Conservation (phyloP, 2,329 filamentous ascomycete species). For the Paraconiothyrium brasiliense region DNA sequence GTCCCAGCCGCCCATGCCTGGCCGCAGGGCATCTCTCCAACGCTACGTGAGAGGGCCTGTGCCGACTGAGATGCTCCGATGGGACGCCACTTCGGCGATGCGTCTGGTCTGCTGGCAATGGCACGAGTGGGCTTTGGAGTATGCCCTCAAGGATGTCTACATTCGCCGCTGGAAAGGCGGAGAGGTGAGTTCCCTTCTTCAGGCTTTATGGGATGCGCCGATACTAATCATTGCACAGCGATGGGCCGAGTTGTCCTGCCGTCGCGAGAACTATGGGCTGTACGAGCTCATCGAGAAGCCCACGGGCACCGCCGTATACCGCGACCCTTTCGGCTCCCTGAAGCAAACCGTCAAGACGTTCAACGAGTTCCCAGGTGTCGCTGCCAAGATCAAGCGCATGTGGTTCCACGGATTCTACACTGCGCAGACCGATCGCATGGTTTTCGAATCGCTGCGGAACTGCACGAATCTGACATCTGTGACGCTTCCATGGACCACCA, state of each 20-base stretch:
- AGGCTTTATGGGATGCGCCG: background rate
- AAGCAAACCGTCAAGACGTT: slow-evolving; percentile 59
- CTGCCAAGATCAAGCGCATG: slow-evolving; percentile 60
- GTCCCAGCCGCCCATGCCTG: slow-evolving; percentile 58
- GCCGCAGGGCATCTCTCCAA: slow-evolving; percentile 56
- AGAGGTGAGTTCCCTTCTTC: slow-evolving; percentile 38
- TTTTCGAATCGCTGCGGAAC: slow-evolving; percentile 59
- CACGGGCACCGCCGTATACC: slow-evolving; percentile 60
- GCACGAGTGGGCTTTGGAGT: slow-evolving; percentile 63
- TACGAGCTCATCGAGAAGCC: slow-evolving; percentile 60
- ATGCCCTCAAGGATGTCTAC: slow-evolving; percentile 61
- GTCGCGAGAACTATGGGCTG: slow-evolving; percentile 55
- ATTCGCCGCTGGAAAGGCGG: slow-evolving; percentile 63
- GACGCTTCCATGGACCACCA: slow-evolving; percentile 63
- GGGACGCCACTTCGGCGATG: slow-evolving; percentile 60
- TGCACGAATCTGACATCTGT: slow-evolving; percentile 59
- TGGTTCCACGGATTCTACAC: slow-evolving; percentile 66
- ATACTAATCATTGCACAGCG: slow-evolving; percentile 50
- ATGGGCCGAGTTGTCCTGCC: slow-evolving; percentile 60
- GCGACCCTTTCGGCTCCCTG: slow-evolving; percentile 61
- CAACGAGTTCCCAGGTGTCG: slow-evolving; percentile 55
- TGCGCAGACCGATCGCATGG: slow-evolving; percentile 59
- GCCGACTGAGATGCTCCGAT: slow-evolving; percentile 60
- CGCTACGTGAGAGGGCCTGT: slow-evolving; percentile 62
- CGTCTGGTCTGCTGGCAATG: slow-evolving; percentile 60